Conservation (phyloP, 2,329 filamentous ascomycete species). For the Pyrenophora graminea region DNA sequence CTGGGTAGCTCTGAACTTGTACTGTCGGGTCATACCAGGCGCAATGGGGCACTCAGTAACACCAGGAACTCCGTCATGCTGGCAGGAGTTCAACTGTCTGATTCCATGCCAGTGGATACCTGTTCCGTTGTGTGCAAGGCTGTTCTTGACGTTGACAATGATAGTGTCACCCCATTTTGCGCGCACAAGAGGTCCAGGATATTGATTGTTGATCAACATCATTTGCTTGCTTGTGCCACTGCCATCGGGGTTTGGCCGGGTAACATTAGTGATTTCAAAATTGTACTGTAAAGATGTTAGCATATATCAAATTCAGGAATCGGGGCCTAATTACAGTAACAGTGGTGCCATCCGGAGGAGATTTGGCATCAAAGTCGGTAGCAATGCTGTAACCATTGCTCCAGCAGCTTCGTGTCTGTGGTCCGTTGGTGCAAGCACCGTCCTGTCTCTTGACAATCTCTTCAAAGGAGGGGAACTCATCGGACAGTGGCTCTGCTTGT, state of each 20-base stretch:
- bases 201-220: slow-evolving; percentile 58
- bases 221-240: slow-evolving; percentile 38
- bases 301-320: neutral
- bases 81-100: slow-evolving; percentile 42
- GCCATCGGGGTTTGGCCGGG: slow-evolving; percentile 47
- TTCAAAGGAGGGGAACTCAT: slow-evolving; percentile 14
- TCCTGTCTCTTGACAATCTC: slow-evolving; percentile 38
- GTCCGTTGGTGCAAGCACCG: slow-evolving; percentile 48
- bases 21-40: slow-evolving; percentile 61
- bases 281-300: slow-evolving; percentile 38
- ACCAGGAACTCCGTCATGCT: slow-evolving; percentile 62
- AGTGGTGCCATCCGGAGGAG: slow-evolving; percentile 46
- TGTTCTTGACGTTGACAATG: slow-evolving; percentile 48
- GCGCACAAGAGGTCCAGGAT: slow-evolving; percentile 62
- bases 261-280: slow-evolving; percentile 49
- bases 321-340: slow-evolving; percentile 28
- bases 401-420: slow-evolving; percentile 50
- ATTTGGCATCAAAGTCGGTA: slow-evolving; percentile 53
- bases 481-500: slow-evolving; percentile 15
- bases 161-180: slow-evolving; percentile 47
- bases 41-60: slow-evolving; percentile 67
- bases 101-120: slow-evolving; percentile 59
- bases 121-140: slow-evolving; percentile 52
- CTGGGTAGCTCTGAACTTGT: slow-evolving; percentile 60
- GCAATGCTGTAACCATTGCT: slow-evolving; percentile 49